Evolutionary conservation across 2,329 filamentous ascomycete genomes (phyloP), one percentile per base, ranked within the genome.

Genomic region (Cladosporium sp.): DNA sequence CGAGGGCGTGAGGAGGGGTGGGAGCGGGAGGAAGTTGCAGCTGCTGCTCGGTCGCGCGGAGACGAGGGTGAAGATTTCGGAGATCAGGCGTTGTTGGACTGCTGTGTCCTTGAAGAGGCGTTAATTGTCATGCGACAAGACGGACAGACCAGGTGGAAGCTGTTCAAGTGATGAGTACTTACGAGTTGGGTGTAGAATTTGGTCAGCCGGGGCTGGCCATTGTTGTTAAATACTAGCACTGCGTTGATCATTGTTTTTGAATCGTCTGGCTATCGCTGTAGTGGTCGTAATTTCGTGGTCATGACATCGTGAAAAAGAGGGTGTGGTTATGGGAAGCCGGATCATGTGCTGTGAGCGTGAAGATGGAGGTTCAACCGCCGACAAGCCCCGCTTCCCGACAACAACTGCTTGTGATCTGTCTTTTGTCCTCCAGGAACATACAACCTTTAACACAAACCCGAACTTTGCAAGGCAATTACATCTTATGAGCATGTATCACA

Each of bases 121-220:
- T 65, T 21, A 58, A 55, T 12, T 53, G 21, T 3, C 21, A 26
- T 59, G 56, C 56, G 56, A 59, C 56, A n/a, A 26, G 28, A 21
- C 14, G 11, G 23, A 44, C 2, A 8, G n/a, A 23, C 3, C 37
- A 7, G 59, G 33, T 4, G 23, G 33, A 58, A 14, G 50, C 14
- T 40, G 14, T 40, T 40, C 35, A 18, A 28, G 6, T 55, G 14
- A 10, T 46, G 8, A 33, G 37, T 62, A 23, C 29, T 35, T 80
- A 96, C 94, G 71, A 99, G 88, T 78, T 98, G 94, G 1, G 94
- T 97, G 79, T 99, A 99, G 84, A 99, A 99, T 76, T 98, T 98
- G 73, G 94, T 98, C 78, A 99, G 86, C 65, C 95, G 90, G 44
- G 95, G 94, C 80, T 99, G 94, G 69, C 95, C 95, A 73, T 94